Percentiles rank a stretch among this genome's conserved stretches.
phyloP scores from a whole-genome alignment of 2,329 filamentous ascomycete genomes.

The Verticillium isaacii region DNA sequence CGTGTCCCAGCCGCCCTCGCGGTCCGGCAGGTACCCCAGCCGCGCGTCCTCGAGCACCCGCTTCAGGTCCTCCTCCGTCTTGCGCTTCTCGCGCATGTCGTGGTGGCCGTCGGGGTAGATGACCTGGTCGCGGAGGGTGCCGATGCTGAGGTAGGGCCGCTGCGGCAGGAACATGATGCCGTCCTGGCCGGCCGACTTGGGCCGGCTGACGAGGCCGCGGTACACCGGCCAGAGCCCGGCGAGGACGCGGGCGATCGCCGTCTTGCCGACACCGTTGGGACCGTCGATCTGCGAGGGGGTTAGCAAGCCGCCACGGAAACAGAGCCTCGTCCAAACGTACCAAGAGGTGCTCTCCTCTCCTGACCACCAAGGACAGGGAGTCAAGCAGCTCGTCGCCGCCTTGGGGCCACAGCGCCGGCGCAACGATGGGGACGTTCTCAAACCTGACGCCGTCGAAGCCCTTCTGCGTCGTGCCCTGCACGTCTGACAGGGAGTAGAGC shows the following conservation, averaged over 20 bases:
- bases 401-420: slow-evolving; percentile 80
- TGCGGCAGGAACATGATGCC: slow-evolving; percentile 99
- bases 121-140: slow-evolving; percentile 91
- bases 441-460: slow-evolving; percentile 93
- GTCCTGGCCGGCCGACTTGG: slow-evolving; percentile 73
- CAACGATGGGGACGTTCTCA: slow-evolving; percentile 89
- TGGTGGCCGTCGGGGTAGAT: slow-evolving; percentile 95
- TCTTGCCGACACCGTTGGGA: slow-evolving; percentile 92
- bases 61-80: slow-evolving; percentile 73
- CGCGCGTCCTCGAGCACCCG: slow-evolving; percentile 75
- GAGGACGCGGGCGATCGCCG: slow-evolving; percentile 78
- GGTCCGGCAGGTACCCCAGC: slow-evolving; percentile 82
- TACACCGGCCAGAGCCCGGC: slow-evolving; percentile 96
- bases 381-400: slow-evolving; percentile 91
- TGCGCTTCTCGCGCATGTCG: slow-evolving; percentile 82
- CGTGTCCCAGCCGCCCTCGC: slow-evolving; percentile 95
- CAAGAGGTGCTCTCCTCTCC: slow-evolving; percentile 85
- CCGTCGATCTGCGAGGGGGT: slow-evolving; percentile 64
- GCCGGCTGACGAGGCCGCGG: slow-evolving; percentile 83
- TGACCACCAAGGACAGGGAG: slow-evolving; percentile 82
- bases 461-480: slow-evolving; percentile 89
- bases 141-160: slow-evolving; percentile 84
- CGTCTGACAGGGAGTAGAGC: slow-evolving; percentile 82
- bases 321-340: slow-evolving; percentile 26
- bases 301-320: slow-evolving; percentile 1